Evolutionary conservation across 106 monocot genomes (phyloP).

Genomic region (Allium cepa): DNA sequence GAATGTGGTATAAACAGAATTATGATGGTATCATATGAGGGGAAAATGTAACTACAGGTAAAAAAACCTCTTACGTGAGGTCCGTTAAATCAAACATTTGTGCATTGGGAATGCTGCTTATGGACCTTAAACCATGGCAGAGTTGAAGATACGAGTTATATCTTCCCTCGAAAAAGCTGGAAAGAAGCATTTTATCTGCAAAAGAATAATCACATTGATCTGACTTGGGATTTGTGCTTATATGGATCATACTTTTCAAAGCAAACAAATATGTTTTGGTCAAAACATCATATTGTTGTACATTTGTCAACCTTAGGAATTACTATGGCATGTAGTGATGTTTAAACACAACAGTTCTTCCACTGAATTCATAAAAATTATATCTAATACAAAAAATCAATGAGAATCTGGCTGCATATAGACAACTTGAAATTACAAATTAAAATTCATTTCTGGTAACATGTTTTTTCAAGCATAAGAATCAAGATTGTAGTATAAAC

Average conservation of each 20-base stretch:
- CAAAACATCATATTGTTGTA: background rate
- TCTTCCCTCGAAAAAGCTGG: conserved; percentile 5
- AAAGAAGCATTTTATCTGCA: conserved; percentile 20
- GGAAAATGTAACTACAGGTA: background rate
- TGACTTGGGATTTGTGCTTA: too few relatives aligned
- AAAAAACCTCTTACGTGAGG: conserved; percentile 63
- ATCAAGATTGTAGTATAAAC: too few relatives aligned
- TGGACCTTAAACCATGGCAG: conserved; percentile 21
- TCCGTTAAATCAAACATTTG: conserved; percentile 67
- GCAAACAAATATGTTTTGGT: background rate
- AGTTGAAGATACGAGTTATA: conserved; percentile 1
- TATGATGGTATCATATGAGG: background rate
- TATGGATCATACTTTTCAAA: too few relatives aligned
- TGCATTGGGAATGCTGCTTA: conserved; percentile 25
- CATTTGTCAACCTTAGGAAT: background rate
- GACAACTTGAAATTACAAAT: too few relatives aligned
- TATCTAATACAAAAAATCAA: too few relatives aligned
- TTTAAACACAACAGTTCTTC: background rate
- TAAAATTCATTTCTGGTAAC: too few relatives aligned
- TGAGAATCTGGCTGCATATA: too few relatives aligned
- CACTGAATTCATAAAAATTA: too few relatives aligned
- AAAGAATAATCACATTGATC: background rate
- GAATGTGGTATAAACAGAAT: background rate
- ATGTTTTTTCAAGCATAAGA: too few relatives aligned
- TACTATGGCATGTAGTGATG: background rate